Base-by-base conservation (phyloP, 169 alveolate genomes). In the Plasmodium billcollinsi region DNA sequence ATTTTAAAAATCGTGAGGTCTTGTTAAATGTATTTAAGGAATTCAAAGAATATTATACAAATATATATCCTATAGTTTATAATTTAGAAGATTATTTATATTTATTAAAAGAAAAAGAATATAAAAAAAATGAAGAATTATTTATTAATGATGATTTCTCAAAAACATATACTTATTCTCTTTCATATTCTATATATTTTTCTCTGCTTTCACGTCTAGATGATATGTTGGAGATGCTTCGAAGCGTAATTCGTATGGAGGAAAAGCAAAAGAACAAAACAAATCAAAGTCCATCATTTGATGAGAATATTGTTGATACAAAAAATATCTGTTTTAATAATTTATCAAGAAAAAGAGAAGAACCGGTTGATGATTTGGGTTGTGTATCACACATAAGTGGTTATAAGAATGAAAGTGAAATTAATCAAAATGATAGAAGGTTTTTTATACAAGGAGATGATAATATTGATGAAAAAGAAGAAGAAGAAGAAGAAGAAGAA, bases 31-130 rank as follows among this genome's bases (percentile, higher is more conserved):
- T 78, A n/a, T 59, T 78, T 3, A 49, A 66, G 5, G 80, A 78
- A n/a, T 78, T 78, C 66, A 78, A 78, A 70, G 69, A 52, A 66
- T 78, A 78, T 71, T 78, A 66, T 49, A 66, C 65, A 4, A 52
- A 56, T 2, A 59, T 78, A 3, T 78, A 78, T 39, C 49, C 80
- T 11, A 39, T 78, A 29, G 90, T 78, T 8, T 78, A 78, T 43
- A 78, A 78, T 58, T 61, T 78, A 43, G 90, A 78, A 39, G 90
- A 78, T 18, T 78, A 78, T 45, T 9, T 78, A 67, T 78, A 66
- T 54, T 33, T 78, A n/a, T 58, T 78, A 47, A 78, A 67, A 70
- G 90, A 78, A n/a, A 78, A 78, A 52, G 73, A 66, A 33, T 50
- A 52, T 14, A 49, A 78, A 21, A 78, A 78, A 33, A 52, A 78